These are phyloP conservation scores for Sclerotinia trifoliorum DNA, from an alignment of 2,329 filamentous ascomycete species.

Conservation along the genomic window DNA sequence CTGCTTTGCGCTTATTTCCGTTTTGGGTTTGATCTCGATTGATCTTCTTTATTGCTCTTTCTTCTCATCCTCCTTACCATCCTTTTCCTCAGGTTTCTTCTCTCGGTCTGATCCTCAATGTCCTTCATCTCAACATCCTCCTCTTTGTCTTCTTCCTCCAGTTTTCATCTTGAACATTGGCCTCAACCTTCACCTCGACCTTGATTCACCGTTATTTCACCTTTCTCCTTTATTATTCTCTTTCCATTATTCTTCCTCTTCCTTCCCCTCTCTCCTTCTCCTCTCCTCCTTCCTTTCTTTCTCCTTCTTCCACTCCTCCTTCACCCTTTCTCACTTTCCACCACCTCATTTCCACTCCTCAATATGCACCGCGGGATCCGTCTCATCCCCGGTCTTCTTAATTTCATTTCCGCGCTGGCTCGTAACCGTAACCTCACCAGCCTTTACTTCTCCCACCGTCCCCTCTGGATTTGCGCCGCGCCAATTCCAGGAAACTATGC, in stretches of 20 bases:
- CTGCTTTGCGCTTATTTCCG: slow-evolving; percentile 36
- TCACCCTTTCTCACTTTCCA: slow-evolving; percentile 44
- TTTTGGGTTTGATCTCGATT: slow-evolving; percentile 24
- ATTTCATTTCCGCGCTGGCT: slow-evolving; percentile 63
- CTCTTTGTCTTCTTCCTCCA: slow-evolving; percentile 28
- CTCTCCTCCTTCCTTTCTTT: neutral
- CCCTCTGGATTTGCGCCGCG: slow-evolving; percentile 54
- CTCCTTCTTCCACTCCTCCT: slow-evolving; percentile 31
- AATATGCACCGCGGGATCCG: slow-evolving; percentile 61
- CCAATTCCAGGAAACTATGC: slow-evolving; percentile 63
- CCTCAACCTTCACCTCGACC: slow-evolving; percentile 28
- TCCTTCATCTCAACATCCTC: slow-evolving; percentile 26
- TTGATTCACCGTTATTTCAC: slow-evolving; percentile 29
- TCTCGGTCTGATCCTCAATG: slow-evolving; percentile 20
- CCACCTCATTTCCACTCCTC: slow-evolving; percentile 62
- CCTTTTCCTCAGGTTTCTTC: slow-evolving; percentile 26
- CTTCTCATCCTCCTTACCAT: slow-evolving; percentile 38
- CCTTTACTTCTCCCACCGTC: slow-evolving; percentile 55
- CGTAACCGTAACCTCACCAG: slow-evolving; percentile 59
- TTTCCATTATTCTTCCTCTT: slow-evolving; percentile 14
- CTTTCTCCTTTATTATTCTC: slow-evolving; percentile 1
- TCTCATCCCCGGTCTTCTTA: slow-evolving; percentile 59
- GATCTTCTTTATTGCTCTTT: slow-evolving; percentile 15
- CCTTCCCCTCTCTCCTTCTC: slow-evolving; percentile 34
- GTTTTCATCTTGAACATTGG: slow-evolving; percentile 28